Conservation (phyloP, 1,284 basidiomycete genomes). For the Anthracocystis panici-leucophaei region DNA sequence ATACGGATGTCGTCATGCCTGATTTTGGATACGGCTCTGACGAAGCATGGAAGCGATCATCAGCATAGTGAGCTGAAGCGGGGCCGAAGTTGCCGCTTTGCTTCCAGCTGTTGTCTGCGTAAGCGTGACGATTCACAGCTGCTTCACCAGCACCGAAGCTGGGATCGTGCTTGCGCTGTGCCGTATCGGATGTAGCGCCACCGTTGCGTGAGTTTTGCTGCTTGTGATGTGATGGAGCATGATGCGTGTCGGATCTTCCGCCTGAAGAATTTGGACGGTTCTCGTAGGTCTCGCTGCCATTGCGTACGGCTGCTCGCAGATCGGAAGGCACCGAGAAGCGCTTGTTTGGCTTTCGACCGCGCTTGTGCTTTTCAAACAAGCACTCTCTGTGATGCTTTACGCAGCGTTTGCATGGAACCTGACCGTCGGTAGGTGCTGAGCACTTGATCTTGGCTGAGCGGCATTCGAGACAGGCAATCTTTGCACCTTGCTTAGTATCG, state of each 20-base stretch:
- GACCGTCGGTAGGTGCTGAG: slow-evolving; percentile 59
- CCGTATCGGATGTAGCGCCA: slow-evolving; percentile 29
- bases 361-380: slow-evolving; percentile 61
- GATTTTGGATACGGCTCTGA: slow-evolving; percentile 27
- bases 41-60: slow-evolving; percentile 35
- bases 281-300: slow-evolving; percentile 28
- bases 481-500: slow-evolving; percentile 60
- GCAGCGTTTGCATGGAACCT: slow-evolving; percentile 61
- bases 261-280: slow-evolving; percentile 26
- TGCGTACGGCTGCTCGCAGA: slow-evolving; percentile 28
- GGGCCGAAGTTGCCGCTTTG: slow-evolving; percentile 17
- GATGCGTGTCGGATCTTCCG: slow-evolving; percentile 27
- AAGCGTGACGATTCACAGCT: slow-evolving; percentile 20
- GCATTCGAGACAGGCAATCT: slow-evolving; percentile 61
- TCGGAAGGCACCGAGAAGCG: slow-evolving; percentile 52
- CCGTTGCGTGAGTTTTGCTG: slow-evolving; percentile 21
- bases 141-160: slow-evolving; percentile 16
- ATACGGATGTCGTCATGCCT: slow-evolving; percentile 34
- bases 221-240: slow-evolving; percentile 7
- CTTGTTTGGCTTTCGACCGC: slow-evolving; percentile 58
- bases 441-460: slow-evolving; percentile 61
- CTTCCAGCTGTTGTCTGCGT: slow-evolving; percentile 25
- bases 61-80: slow-evolving; percentile 20
- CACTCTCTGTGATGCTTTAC: slow-evolving; percentile 57
- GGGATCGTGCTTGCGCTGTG: slow-evolving; percentile 24